These are phyloP conservation scores for Calonectria pteridis DNA, from an alignment of 2,329 filamentous ascomycete species.

Conservation along the genomic window DNA sequence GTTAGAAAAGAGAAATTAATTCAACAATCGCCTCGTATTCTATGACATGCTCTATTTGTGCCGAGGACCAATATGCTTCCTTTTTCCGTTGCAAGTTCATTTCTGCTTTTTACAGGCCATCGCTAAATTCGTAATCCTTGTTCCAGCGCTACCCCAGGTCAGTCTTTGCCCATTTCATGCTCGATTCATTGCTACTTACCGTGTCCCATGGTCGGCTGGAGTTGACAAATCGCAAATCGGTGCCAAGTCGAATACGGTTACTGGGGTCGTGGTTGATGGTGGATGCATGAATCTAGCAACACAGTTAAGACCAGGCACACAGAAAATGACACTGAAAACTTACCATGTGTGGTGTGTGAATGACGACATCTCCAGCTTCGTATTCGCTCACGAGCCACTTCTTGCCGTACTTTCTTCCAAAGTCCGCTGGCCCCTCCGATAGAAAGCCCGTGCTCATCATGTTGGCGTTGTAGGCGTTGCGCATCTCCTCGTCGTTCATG, in stretches of 20 bases:
- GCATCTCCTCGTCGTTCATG: slow-evolving; percentile 64
- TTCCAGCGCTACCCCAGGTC: slow-evolving; percentile 33
- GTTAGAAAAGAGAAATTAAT: slow-evolving; percentile 9
- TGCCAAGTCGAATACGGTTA: slow-evolving; percentile 66
- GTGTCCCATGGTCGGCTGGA: slow-evolving; percentile 63
- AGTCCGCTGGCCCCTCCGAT: slow-evolving; percentile 60
- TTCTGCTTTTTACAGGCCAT: slow-evolving; percentile 31
- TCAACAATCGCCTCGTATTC: neutral
- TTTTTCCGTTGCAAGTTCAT: neutral
- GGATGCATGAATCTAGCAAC: slow-evolving; percentile 65
- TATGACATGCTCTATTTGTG: neutral
- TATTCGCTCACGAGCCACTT: slow-evolving; percentile 56
- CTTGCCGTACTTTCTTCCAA: slow-evolving; percentile 45
- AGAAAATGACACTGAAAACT: neutral
- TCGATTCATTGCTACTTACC: slow-evolving; percentile 42
- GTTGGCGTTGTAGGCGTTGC: slow-evolving; percentile 67
- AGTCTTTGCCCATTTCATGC: neutral
- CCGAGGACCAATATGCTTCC: neutral
- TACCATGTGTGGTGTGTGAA: slow-evolving; percentile 54
- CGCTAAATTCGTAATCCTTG: slow-evolving; percentile 33
- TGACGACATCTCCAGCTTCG: slow-evolving; percentile 57
- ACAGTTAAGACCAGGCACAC: neutral
- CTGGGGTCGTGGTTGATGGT: slow-evolving; percentile 66
- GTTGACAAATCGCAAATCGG: slow-evolving; percentile 68
- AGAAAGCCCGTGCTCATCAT: slow-evolving; percentile 70